Evolutionary conservation across 2,329 filamentous ascomycete genomes (phyloP).

Genomic region (Xylaria sp.): DNA sequence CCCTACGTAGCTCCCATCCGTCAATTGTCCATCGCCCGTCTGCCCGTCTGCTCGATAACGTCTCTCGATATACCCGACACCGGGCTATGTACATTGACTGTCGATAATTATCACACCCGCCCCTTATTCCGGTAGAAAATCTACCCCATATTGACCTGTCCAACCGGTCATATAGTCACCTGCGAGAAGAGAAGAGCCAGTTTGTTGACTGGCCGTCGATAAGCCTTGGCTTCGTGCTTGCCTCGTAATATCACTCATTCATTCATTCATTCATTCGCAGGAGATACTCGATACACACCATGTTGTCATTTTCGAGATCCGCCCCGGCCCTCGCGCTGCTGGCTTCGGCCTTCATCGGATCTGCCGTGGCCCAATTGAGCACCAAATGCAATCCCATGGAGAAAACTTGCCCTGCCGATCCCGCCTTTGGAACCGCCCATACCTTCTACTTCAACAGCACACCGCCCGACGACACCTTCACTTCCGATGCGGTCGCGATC

Average conservation of each 20-base stretch:
- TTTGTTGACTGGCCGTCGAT: not conserved
- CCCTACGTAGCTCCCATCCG: not conserved
- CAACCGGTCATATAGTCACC: not conserved
- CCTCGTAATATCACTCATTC: conserved; percentile 1
- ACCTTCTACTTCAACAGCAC: conserved; percentile 72
- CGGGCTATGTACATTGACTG: conserved; percentile 6
- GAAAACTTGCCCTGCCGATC: conserved; percentile 73
- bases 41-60: not conserved
- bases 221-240: conserved; percentile 9
- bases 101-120: conserved; percentile 1
- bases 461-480: conserved; percentile 71
- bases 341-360: conserved; percentile 54
- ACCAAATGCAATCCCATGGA: conserved; percentile 83
- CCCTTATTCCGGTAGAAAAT: conserved; percentile 1
- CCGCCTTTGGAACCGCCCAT: conserved; percentile 73
- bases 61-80: not conserved
- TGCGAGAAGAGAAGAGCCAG: not conserved
- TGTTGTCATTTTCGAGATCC: conserved; percentile 24
- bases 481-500: conserved; percentile 73
- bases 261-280: not conserved
- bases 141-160: not conserved
- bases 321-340: conserved; percentile 53
- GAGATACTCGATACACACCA: not conserved
- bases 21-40: not conserved
- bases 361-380: conserved; percentile 75